Evolutionary conservation across 2,329 filamentous ascomycete species (phyloP).

Genomic region (Aspergillus persii): DNA sequence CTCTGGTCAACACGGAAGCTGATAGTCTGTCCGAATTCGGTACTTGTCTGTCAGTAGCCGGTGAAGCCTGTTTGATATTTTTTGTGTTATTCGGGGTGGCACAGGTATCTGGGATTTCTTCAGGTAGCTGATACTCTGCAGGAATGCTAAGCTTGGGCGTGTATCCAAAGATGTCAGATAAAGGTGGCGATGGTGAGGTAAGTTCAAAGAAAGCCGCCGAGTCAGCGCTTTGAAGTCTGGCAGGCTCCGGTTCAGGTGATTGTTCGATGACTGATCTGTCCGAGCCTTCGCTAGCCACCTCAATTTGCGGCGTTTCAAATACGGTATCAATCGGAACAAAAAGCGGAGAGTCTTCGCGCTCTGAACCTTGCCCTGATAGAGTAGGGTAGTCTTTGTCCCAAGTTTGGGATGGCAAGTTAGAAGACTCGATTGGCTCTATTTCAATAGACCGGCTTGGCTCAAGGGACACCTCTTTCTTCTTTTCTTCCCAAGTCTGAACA

Average conservation of each 20-base stretch:
- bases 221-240: neutral
- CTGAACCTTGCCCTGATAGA: neutral
- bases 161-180: slow-evolving; percentile 14
- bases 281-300: neutral
- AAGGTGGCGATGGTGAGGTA: neutral
- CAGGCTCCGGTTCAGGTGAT: neutral
- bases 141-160: slow-evolving; percentile 13
- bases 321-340: slow-evolving; percentile 15
- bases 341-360: slow-evolving; percentile 14
- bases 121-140: slow-evolving; percentile 14
- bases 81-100: neutral
- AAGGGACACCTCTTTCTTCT: slow-evolving; percentile 14
- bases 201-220: neutral
- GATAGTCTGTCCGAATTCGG: neutral
- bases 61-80: neutral
- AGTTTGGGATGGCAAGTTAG: neutral
- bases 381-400: slow-evolving; percentile 1
- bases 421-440: slow-evolving; percentile 2
- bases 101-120: slow-evolving; percentile 9
- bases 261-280: neutral
- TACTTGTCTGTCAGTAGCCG: neutral
- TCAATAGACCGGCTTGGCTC: neutral
- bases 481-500: slow-evolving; percentile 29
- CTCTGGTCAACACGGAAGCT: neutral
- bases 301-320: slow-evolving; percentile 1